Evolutionary conservation across 192 early-diverging fungal genomes (phyloP), one percentile per base, ranked within the genome.

Genomic region (Borealophlyctis nickersoniae): DNA sequence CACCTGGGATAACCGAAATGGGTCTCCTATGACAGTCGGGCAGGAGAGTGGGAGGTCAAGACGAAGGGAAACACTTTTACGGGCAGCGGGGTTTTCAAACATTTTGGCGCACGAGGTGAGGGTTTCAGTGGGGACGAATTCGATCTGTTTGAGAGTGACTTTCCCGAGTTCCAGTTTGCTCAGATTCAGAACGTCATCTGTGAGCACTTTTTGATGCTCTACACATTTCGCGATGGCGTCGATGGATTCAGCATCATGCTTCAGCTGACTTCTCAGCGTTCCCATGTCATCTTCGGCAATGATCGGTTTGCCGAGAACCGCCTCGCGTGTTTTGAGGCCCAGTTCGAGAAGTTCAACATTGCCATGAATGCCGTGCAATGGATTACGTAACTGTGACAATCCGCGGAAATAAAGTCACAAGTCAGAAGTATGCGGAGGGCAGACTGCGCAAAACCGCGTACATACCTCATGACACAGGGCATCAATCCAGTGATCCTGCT

Each of bases 121-220:
- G 0, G 60, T 52, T 7, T 9, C 24, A 24, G 48, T 61, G 19
- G 45, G 45, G 45, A 51, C 60, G 26, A 61, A 52, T 7, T 45
- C 45, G 29, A 58, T 53, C 13, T 23, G 7, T 45, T 53, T 5
- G 52, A 53, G 52, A 7, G 5, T n/a, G 5, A 63, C 35, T 26
- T 30, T 36, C 39, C 60, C 67, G 0, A 16, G 31, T 30, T 50
- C 45, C 23, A 69, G 54, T 63, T 62, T 62, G 4, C 30, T 36
- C 3, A 69, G 60, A 63, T 69, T n/a, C 34, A 69, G 49, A 0
- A 69, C 67, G 53, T 69, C 67, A 33, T 69, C 67, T 0, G 67
- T 34, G 52, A 69, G 62, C 35, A 71, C 63, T 52, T 39, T 39
- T 55, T 71, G 69, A 51, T 71, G 69, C 29, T 32, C 14, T 19